Base-by-base conservation (phyloP, 441 rosid genomes). In the Bocquillonia castaneifolia region DNA sequence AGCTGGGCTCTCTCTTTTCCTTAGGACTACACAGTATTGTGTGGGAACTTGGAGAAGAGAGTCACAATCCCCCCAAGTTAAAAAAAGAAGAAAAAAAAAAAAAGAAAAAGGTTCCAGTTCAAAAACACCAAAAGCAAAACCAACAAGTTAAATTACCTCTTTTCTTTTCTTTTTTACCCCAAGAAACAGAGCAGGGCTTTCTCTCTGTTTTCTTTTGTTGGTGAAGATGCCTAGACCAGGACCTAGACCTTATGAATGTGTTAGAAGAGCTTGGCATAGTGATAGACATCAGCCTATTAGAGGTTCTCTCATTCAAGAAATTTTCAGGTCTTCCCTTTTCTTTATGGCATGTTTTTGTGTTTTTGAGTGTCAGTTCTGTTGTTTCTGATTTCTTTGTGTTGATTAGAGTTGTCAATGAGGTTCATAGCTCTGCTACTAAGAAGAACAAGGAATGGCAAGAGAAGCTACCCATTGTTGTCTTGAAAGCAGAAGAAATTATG, bases 201-300 rank as follows among this genome's bases (percentile, higher is more conserved):
- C 28, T 40, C 56, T 15, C 39, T 14, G 28, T 48, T 20, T 25
- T 36, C 26, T 20, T 1, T 32, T 3, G 39, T 39, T 32, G 29
- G 34, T 50, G 74, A 82, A 81, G 89, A 93, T 93, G 99, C 97
- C 96, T 37, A 83, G 97, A 69, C 98, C 97, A 9, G 97, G 98
- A 9, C 93, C 97, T 5, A 88, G 97, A 75, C 99, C 99, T 44
- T 93, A 91, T 68, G 99, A 93, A 82, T 93, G 97, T 70, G 92
- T 93, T 37, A 86, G 86, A 71, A 82, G 93, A 86, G 93, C 96
- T 69, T 93, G 99, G 99, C 97, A 93, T 78, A 93, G 97, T 64
- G 99, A 93, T 45, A 88, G 93, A 62, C 96, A 89, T 76, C 92
- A 82, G 66, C 91, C 97, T 71, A 77, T 90, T 66, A 77, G 99